phyloP scores from a whole-genome alignment of 2,329 filamentous ascomycete genomes.

The Decorospora gaudefroyi region DNA sequence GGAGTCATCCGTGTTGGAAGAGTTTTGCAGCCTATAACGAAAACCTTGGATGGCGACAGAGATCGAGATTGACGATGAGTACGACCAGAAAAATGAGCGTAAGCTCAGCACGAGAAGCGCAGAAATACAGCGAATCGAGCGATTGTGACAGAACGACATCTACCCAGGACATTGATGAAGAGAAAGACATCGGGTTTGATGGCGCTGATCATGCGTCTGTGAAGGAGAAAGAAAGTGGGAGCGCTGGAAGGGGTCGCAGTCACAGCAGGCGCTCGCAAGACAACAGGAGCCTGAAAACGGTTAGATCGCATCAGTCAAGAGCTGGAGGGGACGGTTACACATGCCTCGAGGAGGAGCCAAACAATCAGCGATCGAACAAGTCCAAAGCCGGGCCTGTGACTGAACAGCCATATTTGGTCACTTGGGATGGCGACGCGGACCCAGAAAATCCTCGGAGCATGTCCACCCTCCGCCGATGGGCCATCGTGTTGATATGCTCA shows the following conservation, averaged over 20 bases:
- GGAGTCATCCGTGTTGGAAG: neutral
- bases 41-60: neutral
- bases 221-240: constrained; percentile 2
- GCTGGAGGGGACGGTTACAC: constrained; percentile 48
- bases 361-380: constrained; percentile 24
- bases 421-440: constrained; percentile 75
- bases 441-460: constrained; percentile 75
- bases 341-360: constrained; percentile 38
- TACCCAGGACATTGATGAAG: constrained; percentile 15
- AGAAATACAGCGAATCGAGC: constrained; percentile 19
- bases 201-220: constrained; percentile 2
- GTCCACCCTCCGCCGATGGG: constrained; percentile 70
- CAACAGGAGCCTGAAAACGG: constrained; percentile 20
- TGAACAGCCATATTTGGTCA: constrained; percentile 66
- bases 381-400: constrained; percentile 23
- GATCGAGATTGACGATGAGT: constrained; percentile 4
- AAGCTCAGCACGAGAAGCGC: constrained; percentile 10
- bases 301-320: constrained; percentile 44
- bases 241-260: constrained; percentile 3
- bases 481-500: constrained; percentile 75
- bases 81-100: constrained; percentile 5
- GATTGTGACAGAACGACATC: constrained; percentile 17
- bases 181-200: constrained; percentile 20
- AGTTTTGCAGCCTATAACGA: neutral
- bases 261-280: constrained; percentile 25